Evolutionary conservation across 139 green algal species (phyloP).

Genomic region (Closterium sp.): DNA sequence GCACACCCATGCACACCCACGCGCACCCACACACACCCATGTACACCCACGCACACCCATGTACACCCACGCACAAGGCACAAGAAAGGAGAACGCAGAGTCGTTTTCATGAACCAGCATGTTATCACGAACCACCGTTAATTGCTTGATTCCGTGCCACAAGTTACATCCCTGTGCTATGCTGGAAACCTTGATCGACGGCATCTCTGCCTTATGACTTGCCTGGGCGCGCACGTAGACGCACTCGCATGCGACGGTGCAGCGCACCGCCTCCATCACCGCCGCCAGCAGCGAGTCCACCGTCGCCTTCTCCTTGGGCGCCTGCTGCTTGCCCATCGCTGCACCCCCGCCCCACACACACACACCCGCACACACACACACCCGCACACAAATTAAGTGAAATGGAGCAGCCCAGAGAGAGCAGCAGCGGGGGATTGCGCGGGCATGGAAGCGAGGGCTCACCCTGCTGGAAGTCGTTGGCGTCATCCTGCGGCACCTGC

Average conservation of each 20-base stretch:
- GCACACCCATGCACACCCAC: neutral
- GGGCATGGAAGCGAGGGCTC: neutral
- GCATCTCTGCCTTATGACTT: no score
- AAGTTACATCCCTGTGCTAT: no score
- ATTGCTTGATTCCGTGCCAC: no score
- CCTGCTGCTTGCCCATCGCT: conserved; percentile 13
- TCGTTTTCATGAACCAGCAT: neutral
- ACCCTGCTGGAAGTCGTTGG: neutral
- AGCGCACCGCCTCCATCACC: conserved; percentile 38
- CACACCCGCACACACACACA: neutral
- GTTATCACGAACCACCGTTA: no score
- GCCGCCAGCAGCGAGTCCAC: conserved; percentile 24
- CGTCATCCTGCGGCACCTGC: neutral
- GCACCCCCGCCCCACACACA: neutral
- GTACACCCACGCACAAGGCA: neutral
- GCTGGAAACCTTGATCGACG: no score
- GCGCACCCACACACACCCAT: neutral
- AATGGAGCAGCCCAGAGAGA: neutral
- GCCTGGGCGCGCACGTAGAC: conserved; percentile 36
- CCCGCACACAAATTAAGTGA: neutral
- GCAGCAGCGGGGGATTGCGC: neutral
- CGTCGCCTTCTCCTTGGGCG: neutral
- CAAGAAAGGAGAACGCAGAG: neutral
- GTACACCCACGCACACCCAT: neutral
- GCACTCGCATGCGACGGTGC: conserved; percentile 34